Evolutionary conservation across 2,329 filamentous ascomycete species (phyloP).

Genomic region (Trichoderma sp.): DNA sequence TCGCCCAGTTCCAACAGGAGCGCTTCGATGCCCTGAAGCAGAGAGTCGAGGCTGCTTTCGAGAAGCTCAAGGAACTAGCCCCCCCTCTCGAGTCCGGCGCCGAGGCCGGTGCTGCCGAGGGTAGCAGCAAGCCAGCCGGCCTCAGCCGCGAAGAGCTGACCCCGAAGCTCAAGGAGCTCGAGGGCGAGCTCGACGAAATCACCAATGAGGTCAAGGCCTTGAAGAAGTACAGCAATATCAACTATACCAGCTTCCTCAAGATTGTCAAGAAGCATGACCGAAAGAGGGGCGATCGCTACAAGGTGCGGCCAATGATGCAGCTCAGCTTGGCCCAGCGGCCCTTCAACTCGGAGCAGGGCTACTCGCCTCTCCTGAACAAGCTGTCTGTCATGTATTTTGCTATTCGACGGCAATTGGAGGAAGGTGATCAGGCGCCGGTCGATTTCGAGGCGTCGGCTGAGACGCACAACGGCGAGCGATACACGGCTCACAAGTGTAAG

Average conservation of each 20-base stretch:
- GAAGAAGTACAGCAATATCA: conserved; percentile 92
- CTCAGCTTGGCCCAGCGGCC: conserved; percentile 82
- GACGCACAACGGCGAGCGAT: conserved; percentile 65
- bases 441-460: conserved; percentile 54
- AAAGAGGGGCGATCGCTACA: conserved; percentile 81
- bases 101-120: conserved; percentile 30
- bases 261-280: conserved; percentile 99
- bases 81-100: conserved; percentile 40
- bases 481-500: conserved; percentile 83
- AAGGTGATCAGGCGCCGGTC: conserved; percentile 42
- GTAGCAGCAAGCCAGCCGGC: conserved; percentile 28
- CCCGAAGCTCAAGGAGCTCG: conserved; percentile 64
- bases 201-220: conserved; percentile 89
- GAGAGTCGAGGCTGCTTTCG: conserved; percentile 54
- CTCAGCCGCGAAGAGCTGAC: conserved; percentile 48
- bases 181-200: conserved; percentile 79
- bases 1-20: conserved; percentile 81
- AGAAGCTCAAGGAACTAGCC: conserved; percentile 77
- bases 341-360: conserved; percentile 89
- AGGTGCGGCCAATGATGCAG: conserved; percentile 86
- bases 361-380: conserved; percentile 83
- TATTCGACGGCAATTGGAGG: conserved; percentile 78
- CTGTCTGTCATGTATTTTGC: conserved; percentile 96
- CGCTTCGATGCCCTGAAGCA: conserved; percentile 61
- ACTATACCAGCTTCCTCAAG: conserved; percentile 97